Evolutionary conservation across 495 filamentous ascomycete genomes (phyloP), one percentile per base, ranked within the genome.

Genomic region (Hyaloscypha variabilis): DNA sequence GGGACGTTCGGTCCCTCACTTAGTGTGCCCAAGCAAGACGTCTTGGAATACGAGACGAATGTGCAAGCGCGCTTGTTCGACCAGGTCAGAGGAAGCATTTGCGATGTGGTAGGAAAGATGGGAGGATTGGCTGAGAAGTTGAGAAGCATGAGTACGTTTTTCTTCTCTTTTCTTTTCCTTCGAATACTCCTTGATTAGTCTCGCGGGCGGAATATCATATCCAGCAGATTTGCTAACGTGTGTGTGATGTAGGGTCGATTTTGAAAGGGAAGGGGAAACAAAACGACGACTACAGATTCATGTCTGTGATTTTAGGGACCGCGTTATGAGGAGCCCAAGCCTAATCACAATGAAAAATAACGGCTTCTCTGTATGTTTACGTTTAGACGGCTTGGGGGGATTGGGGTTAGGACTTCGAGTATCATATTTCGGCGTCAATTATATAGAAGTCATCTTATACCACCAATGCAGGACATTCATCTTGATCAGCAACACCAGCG

Each of bases 21-120:
- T n/a, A n/a, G n/a, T n/a, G n/a, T n/a, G n/a, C n/a, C n/a, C n/a
- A n/a, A n/a, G n/a, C n/a, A n/a, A n/a, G n/a, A n/a, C n/a, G n/a
- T n/a, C n/a, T n/a, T n/a, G 4, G 8, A 52, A 28, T 62, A 52
- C 31, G 59, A 62, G 46, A 52, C 2, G 26, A 62, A 52, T 31
- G 30, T 62, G 39, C 39, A 52, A 31, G 34, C 23, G 6, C 46
- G 34, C 4, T 4, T 62, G 42, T 62, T 62, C 21, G 39, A 52
- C 17, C 52, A 42, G 52, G 59, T 62, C 52, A 17, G 46, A 29
- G 42, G 42, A 29, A 62, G 59, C 21, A 25, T 62, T 52, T 28
- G 28, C 29, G 39, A 30, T 3, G 14, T 23, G 24, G 14, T 1
- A 5, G 39, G n/a, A n/a, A 30, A 23, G 19, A 62, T 31, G 26